phyloP scores from a whole-genome alignment of 805 yeast genomes.

The Dipodascopsis uninucleata region DNA sequence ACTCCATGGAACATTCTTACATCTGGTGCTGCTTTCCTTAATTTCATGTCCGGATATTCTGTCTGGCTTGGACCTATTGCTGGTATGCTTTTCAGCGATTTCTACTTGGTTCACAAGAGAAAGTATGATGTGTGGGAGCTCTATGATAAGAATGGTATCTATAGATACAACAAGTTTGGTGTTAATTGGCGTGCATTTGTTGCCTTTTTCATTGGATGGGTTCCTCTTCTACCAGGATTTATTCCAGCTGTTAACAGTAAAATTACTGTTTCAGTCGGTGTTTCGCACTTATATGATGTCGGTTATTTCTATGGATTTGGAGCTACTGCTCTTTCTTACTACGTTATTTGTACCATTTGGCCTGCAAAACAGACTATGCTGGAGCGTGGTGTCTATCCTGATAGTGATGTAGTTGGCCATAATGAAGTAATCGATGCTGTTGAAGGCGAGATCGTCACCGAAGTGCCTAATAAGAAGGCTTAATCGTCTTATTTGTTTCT shows the following conservation, averaged over 20 bases:
- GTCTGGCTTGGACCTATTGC: conserved; percentile 43
- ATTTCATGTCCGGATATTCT: conserved; percentile 39
- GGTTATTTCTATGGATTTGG: conserved; percentile 28
- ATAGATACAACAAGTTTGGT: conserved; percentile 26
- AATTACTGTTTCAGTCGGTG: conserved; percentile 13
- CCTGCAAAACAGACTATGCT: conserved; percentile 17
- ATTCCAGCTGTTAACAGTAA: conserved; percentile 21
- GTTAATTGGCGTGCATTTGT: conserved; percentile 22
- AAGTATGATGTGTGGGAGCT: conserved; percentile 22
- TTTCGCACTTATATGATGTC: conserved; percentile 26
- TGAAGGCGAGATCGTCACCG: too few species aligned
- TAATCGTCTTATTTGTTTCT: too few species aligned
- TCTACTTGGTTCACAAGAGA: conserved; percentile 18
- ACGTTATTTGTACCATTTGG: conserved; percentile 8
- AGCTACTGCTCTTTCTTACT: conserved; percentile 22
- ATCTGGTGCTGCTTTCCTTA: conserved; percentile 38
- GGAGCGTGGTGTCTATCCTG: conserved; percentile 4
- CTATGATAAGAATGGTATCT: conserved; percentile 21
- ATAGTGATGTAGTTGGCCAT: conserved; percentile 7
- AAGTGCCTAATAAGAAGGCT: too few species aligned
- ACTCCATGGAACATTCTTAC: conserved; percentile 44
- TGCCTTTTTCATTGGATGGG: conserved; percentile 23
- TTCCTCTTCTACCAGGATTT: conserved; percentile 25
- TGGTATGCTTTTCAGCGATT: conserved; percentile 13
- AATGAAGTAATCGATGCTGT: conserved; percentile 5